Conservation (phyloP, 2,329 filamentous ascomycete species). For the Rutstroemia sp. region DNA sequence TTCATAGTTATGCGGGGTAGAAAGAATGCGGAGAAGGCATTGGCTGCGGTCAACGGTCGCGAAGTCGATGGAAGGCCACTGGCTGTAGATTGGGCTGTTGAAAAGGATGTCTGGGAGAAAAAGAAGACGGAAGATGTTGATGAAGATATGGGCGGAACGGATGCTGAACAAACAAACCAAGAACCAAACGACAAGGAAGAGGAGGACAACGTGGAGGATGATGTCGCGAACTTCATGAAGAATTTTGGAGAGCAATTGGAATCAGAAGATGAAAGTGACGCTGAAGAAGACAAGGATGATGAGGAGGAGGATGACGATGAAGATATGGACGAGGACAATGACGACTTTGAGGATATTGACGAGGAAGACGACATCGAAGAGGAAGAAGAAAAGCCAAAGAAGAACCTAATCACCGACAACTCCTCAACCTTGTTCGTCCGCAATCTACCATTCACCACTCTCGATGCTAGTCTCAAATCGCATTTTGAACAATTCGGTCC, state of each 20-base stretch:
- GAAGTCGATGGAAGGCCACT: slow-evolving; percentile 79
- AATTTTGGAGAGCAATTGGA: slow-evolving; percentile 29
- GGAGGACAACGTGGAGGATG: slow-evolving; percentile 27
- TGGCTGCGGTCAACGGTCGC: slow-evolving; percentile 82
- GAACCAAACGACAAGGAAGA: slow-evolving; percentile 25
- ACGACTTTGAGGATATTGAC: slow-evolving; percentile 36
- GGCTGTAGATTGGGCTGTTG: slow-evolving; percentile 95
- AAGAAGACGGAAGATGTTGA: slow-evolving; percentile 37
- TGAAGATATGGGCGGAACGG: slow-evolving; percentile 31
- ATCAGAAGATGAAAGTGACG: slow-evolving; percentile 31
- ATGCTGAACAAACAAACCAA: slow-evolving; percentile 27
- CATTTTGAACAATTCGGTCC: slow-evolving; percentile 86
- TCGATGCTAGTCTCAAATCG: slow-evolving; percentile 72
- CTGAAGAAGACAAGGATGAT: slow-evolving; percentile 30
- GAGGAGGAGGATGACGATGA: slow-evolving; percentile 30
- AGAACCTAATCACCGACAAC: slow-evolving; percentile 48
- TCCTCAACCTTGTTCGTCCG: slow-evolving; percentile 82
- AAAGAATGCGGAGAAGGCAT: slow-evolving; percentile 86
- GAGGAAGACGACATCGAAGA: slow-evolving; percentile 28
- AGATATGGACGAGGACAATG: slow-evolving; percentile 36
- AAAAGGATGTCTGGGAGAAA: slow-evolving; percentile 75
- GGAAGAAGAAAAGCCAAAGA: slow-evolving; percentile 32
- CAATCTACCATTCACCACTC: slow-evolving; percentile 84
- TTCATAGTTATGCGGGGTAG: slow-evolving; percentile 83
- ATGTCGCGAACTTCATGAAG: slow-evolving; percentile 30